Conservation (phyloP, 371 early-diverging fungal species). For the Capillidium heterosporum region DNA sequence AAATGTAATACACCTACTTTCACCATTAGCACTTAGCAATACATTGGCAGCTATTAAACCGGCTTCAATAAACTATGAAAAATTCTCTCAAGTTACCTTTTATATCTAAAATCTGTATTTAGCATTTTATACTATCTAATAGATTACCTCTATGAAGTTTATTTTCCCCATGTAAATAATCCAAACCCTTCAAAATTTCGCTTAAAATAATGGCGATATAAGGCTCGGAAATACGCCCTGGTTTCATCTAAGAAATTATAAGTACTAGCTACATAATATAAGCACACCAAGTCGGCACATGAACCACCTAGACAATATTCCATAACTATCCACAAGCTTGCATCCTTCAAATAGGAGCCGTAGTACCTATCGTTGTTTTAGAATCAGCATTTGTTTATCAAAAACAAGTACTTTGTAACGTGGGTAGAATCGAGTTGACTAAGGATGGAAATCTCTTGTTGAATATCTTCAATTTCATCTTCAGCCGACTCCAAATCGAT, state of each 20-base stretch:
- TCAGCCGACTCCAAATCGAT: constrained; percentile 87
- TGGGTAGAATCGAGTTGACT: constrained; percentile 82
- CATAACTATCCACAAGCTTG: constrained; percentile 84
- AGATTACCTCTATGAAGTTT: constrained; percentile 82
- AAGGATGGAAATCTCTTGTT: constrained; percentile 87
- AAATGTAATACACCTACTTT: constrained; percentile 16
- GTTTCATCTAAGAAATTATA: constrained; percentile 41
- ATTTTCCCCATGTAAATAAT: constrained; percentile 83
- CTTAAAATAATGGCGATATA: constrained; percentile 84
- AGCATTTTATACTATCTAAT: not conserved
- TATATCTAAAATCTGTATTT: constrained; percentile 25
- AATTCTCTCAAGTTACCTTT: constrained; percentile 25
- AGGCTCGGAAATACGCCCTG: constrained; percentile 62
- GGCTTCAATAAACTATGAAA: not conserved
- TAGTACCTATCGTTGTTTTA: constrained; percentile 29
- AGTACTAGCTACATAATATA: not conserved
- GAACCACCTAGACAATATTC: constrained; percentile 85
- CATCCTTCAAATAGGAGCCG: constrained; percentile 63
- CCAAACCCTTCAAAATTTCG: constrained; percentile 77
- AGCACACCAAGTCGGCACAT: constrained; percentile 62
- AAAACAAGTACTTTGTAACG: constrained; percentile 55
- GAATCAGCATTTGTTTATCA: not conserved
- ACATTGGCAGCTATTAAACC: constrained; percentile 67
- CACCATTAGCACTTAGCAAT: constrained; percentile 53
- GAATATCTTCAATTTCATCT: constrained; percentile 96